Base-by-base conservation (phyloP, 2,329 filamentous ascomycete genomes). In the Aspergillus sp. region DNA sequence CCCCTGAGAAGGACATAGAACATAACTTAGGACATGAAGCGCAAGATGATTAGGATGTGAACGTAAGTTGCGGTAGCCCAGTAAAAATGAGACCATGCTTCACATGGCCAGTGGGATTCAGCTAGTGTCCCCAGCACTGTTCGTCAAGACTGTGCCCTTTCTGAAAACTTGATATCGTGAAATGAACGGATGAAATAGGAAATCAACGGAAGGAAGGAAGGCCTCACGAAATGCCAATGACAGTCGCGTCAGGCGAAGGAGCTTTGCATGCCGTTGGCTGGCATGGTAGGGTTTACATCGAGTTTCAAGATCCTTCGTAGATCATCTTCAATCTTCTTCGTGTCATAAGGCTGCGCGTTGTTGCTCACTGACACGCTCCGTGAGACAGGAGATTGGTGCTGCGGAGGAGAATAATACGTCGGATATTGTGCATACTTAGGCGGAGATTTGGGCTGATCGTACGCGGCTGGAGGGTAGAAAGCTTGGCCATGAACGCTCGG, bases 291-390 rank as follows among this genome's bases (percentile, higher is more conserved):
- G 32, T 68, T 64, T 41, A 70, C 69, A 67, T 77, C 74, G 57
- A 82, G 70, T 59, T 82, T 82, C 68, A 82, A 64, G 32, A 82
- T 79, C 30, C 78, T 73, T 30, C 79, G 76, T 56, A 82, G 67
- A 68, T 82, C 78, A 68, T 81, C 79, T 64, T 82, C 80, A 67
- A 82, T 78, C 56, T 77, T 73, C 65, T 78, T 78, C 4, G 77
- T 77, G 61, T 79, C 78, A 25, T 72, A 50, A 25, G 72, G 66
- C 47, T 70, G 68, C 8, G 70, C 64, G n/a, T 70, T 63, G 10
- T 70, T 58, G 58, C 59, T 69, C 3, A 63, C 58, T 3, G 69
- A 57, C 55, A 68, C 50, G 7, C 57, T 27, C 44, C 65, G 70
- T 21, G 70, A 68, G 56, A 68, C 59, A 48, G 64, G 61, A 11